Evolutionary conservation across 805 yeast species (phyloP), one percentile per base, ranked within the genome.

Genomic region (Candida manassasensis): DNA sequence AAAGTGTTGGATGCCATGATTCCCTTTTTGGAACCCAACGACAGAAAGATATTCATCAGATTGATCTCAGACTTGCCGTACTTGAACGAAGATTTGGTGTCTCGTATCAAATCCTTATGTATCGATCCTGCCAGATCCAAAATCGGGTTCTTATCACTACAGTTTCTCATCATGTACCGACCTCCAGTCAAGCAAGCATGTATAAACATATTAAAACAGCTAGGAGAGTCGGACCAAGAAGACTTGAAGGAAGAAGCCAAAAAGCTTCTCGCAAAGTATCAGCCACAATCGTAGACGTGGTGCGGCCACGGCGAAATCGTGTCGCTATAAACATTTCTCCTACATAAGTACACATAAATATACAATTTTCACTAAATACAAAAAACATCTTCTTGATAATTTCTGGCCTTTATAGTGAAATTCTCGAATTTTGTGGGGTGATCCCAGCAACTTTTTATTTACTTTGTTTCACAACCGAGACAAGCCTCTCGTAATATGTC

Each of bases 31-130:
- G 98, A 93, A 45, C 70, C 82, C 6, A 71, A 71, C 7, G 97
- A 93, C 58, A 68, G 90, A 38, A 83, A 84, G 49, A 67, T 81
- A 6, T 87, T 90, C 47, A 78, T 93, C 32, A 70, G 97, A 39
- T 64, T 93, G 34, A 63, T 93, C 35, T 82, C 95, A 41, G 99
- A 93, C 53, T 59, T 94, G 34, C 98, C 99, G 2, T 79, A 68
- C 35, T 65, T 94, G 39, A 75, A 81, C 39, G 66, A 68, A 21
- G 73, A 64, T 1, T 71, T 87, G 43, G 78, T 93, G 2, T 59
- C 63, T 14, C 78, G 79, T 38, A 70, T 90, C 35, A 75, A 77
- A 49, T 77, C 90, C 8, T 60, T 93, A 11, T 83, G 96, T 52
- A 63, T 76, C 29, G 97, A 93, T 54, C 97, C 97, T 0, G 82